These are phyloP conservation scores for Ammopiptanthus mongolicus DNA, from an alignment of 306 rosid species.

Conservation along the genomic window DNA sequence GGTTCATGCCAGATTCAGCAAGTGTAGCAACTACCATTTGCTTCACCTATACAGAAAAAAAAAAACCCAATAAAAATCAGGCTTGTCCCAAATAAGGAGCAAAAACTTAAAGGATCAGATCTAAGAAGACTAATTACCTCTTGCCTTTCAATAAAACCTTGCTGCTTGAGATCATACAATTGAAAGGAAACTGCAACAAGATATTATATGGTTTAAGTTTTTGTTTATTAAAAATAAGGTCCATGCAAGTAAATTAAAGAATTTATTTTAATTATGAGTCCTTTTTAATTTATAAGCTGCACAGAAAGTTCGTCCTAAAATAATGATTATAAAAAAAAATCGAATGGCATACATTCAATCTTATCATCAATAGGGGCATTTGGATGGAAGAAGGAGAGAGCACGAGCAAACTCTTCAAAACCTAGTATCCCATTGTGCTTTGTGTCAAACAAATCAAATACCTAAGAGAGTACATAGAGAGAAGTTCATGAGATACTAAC, in stretches of 20 bases:
- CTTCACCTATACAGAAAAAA: conserved; percentile 57
- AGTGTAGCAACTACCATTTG: conserved; percentile 99
- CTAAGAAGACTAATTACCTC: conserved; percentile 55
- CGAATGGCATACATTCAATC: conserved; percentile 69
- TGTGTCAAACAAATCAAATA: conserved; percentile 91
- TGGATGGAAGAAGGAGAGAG: conserved; percentile 94
- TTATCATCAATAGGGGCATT: conserved; percentile 94
- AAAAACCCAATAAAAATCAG: background rate
- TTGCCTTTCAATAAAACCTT: conserved; percentile 93
- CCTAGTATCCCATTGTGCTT: conserved; percentile 98
- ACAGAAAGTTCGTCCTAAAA: background rate
- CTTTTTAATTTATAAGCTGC: background rate
- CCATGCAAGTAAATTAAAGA: background rate
- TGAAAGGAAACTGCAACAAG: conserved; percentile 85
- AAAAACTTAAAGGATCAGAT: background rate
- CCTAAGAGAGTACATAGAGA: conserved; percentile 33
- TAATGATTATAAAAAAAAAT: background rate
- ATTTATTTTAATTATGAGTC: background rate
- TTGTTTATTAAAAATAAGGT: background rate
- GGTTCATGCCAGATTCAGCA: conserved; percentile 98
- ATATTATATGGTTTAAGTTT: background rate
- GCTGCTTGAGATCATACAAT: conserved; percentile 98
- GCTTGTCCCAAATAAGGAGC: background rate
- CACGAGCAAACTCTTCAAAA: conserved; percentile 97
- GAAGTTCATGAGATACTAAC: conserved; percentile 16